Conservation (phyloP, 2,329 filamentous ascomycete species). For the Neofusicoccum parvum region DNA sequence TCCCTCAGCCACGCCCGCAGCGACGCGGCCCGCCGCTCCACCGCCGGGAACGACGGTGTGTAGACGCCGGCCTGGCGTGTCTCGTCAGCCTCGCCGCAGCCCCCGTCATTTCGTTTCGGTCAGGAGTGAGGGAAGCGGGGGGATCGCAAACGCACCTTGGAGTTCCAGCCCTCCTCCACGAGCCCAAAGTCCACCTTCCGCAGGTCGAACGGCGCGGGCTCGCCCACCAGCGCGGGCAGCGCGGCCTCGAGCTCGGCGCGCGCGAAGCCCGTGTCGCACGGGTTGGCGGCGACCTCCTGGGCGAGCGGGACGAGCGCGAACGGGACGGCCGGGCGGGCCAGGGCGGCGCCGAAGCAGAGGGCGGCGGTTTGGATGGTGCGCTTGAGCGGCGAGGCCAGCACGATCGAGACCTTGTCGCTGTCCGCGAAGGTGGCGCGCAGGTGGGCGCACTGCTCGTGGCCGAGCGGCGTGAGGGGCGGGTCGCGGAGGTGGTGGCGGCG, state of each 20-base stretch:
- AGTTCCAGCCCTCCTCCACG: slow-evolving; percentile 70
- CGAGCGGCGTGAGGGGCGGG: slow-evolving; percentile 75
- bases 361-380: slow-evolving; percentile 80
- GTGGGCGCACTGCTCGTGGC: slow-evolving; percentile 70
- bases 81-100: too few relatives aligned
- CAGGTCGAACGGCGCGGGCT: slow-evolving; percentile 45
- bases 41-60: slow-evolving; percentile 32
- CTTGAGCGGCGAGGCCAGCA: slow-evolving; percentile 78
- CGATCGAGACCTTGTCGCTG: slow-evolving; percentile 60
- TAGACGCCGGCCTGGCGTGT: slow-evolving; percentile 39
- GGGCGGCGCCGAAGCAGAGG: slow-evolving; percentile 63
- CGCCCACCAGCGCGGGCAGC: slow-evolving; percentile 50
- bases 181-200: slow-evolving; percentile 61
- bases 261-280: slow-evolving; percentile 74
- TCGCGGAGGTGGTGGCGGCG: slow-evolving; percentile 72
- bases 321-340: slow-evolving; percentile 39
- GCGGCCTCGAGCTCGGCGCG: slow-evolving; percentile 50
- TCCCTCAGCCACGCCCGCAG: slow-evolving; percentile 57
- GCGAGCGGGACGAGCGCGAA: slow-evolving; percentile 70
- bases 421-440: slow-evolving; percentile 66
- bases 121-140: too few relatives aligned
- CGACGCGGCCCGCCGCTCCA: slow-evolving; percentile 34
- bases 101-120: too few relatives aligned
- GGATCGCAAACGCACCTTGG: too few relatives aligned
- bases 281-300: slow-evolving; percentile 75